Percentiles rank a stretch among this genome's conserved stretches.
Evolutionary conservation across 352 stramenopile species (phyloP).

Genomic region (Peronosclerospora sorghi): DNA sequence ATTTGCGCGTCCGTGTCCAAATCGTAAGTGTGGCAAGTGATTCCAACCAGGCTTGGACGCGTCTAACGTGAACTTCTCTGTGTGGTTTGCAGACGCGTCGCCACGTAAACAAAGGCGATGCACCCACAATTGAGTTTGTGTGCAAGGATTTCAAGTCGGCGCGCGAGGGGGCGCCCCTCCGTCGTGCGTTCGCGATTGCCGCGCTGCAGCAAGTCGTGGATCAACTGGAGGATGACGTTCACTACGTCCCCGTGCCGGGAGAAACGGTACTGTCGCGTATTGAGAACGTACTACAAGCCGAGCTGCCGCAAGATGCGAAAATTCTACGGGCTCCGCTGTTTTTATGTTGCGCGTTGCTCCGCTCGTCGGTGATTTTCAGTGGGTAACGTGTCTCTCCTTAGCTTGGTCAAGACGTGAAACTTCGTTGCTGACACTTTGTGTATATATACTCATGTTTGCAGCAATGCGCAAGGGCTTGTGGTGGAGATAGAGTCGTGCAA

Average conservation of each 20-base stretch:
- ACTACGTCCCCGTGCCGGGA: slow-evolving; percentile 33
- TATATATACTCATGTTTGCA: slow-evolving; percentile 1
- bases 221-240: slow-evolving; percentile 23
- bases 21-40: slow-evolving; percentile 55
- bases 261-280: slow-evolving; percentile 36
- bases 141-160: slow-evolving; percentile 45
- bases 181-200: slow-evolving; percentile 22
- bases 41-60: not conserved
- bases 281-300: slow-evolving; percentile 27
- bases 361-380: slow-evolving; percentile 22
- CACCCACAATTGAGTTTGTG: slow-evolving; percentile 27
- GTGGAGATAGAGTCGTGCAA: slow-evolving; percentile 40
- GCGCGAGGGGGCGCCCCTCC: slow-evolving; percentile 18
- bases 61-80: not conserved
- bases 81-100: slow-evolving; percentile 18
- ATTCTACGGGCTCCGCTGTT: slow-evolving; percentile 45
- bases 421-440: not conserved
- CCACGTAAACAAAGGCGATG: slow-evolving; percentile 1
- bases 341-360: slow-evolving; percentile 47
- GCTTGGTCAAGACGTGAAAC: not conserved
- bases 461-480: slow-evolving; percentile 19
- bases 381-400: slow-evolving; percentile 9
- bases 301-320: slow-evolving; percentile 34
- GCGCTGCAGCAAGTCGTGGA: slow-evolving; percentile 25
- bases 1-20: slow-evolving; percentile 66